phyloP scores from a whole-genome alignment of 768 basidiomycete species.

The Tricholoma saponaceum region DNA sequence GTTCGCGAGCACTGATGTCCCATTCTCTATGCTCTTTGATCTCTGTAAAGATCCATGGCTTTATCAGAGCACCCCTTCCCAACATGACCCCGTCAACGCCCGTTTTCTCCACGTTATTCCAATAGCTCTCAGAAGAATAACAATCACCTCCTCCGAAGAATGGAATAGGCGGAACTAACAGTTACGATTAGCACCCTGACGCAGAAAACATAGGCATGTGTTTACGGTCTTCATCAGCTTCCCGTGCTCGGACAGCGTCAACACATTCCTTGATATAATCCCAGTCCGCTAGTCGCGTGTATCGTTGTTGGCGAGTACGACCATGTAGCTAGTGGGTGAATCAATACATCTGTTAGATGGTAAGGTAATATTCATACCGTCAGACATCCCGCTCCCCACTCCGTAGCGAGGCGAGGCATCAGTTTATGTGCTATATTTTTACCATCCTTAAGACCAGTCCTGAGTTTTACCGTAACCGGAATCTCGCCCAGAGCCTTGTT shows the following conservation, averaged over 20 bases:
- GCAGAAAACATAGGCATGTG: not conserved
- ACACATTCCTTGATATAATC: slow-evolving; percentile 88
- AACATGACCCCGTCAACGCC: slow-evolving; percentile 97
- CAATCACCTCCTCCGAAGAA: slow-evolving; percentile 97
- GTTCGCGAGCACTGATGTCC: slow-evolving; percentile 86
- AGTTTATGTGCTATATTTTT: slow-evolving; percentile 86
- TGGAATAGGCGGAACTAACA: slow-evolving; percentile 73
- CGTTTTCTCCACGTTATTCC: slow-evolving; percentile 66
- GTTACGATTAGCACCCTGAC: not conserved
- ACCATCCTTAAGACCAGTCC: slow-evolving; percentile 89
- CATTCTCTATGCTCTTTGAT: slow-evolving; percentile 90
- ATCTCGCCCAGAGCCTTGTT: slow-evolving; percentile 85
- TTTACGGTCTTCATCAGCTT: slow-evolving; percentile 66
- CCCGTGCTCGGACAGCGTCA: slow-evolving; percentile 65
- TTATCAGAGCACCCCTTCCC: slow-evolving; percentile 91
- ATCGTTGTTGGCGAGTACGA: slow-evolving; percentile 91
- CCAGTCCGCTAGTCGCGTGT: slow-evolving; percentile 92
- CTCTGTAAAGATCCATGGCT: slow-evolving; percentile 96
- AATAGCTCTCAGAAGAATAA: slow-evolving; percentile 84
- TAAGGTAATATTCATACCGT: slow-evolving; percentile 27
- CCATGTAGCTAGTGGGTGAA: slow-evolving; percentile 77
- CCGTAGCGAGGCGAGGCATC: slow-evolving; percentile 70
- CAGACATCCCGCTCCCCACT: slow-evolving; percentile 44
- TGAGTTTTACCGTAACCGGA: slow-evolving; percentile 87
- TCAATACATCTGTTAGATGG: not conserved